Percentiles rank a stretch among this genome's conserved stretches.
Evolutionary conservation across 2,329 filamentous ascomycete genomes (phyloP).

Genomic region (Colletotrichum sp.): DNA sequence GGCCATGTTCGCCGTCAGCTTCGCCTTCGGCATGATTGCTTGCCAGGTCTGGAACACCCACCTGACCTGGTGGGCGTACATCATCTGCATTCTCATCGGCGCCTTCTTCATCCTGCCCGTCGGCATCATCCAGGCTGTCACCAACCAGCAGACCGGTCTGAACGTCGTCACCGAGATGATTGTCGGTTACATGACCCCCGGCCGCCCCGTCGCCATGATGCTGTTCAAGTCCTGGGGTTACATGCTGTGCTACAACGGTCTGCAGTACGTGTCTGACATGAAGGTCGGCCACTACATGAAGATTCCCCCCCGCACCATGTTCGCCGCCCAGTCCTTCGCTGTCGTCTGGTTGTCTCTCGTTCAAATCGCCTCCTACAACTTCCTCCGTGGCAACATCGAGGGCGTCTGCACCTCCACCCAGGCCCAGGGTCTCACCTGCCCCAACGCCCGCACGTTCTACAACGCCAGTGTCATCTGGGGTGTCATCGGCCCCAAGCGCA

Average conservation of each 20-base stretch:
- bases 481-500: slow-evolving; percentile 51
- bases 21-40: slow-evolving; percentile 50
- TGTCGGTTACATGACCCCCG: slow-evolving; percentile 53
- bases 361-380: slow-evolving; percentile 42
- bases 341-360: slow-evolving; percentile 44
- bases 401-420: slow-evolving; percentile 56
- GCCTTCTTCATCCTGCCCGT: slow-evolving; percentile 46
- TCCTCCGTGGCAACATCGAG: slow-evolving; percentile 51
- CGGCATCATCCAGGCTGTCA: slow-evolving; percentile 52
- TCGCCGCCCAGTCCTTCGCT: slow-evolving; percentile 48
- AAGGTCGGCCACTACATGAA: slow-evolving; percentile 61
- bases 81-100: slow-evolving; percentile 44
- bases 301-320: slow-evolving; percentile 54
- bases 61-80: slow-evolving; percentile 48
- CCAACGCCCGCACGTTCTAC: slow-evolving; percentile 63
- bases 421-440: slow-evolving; percentile 58
- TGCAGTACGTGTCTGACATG: slow-evolving; percentile 53
- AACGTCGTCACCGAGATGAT: slow-evolving; percentile 56
- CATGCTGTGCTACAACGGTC: slow-evolving; percentile 50
- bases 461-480: slow-evolving; percentile 67
- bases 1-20: slow-evolving; percentile 48
- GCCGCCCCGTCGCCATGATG: slow-evolving; percentile 54
- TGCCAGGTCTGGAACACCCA: slow-evolving; percentile 42
- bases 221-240: slow-evolving; percentile 54
- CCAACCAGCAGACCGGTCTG: slow-evolving; percentile 52